A percentile compares a stretch with the other conserved stretches of the same genome.
Evolutionary conservation across 495 filamentous ascomycete genomes (phyloP).

Genomic region (Pyronema omphalodes): DNA sequence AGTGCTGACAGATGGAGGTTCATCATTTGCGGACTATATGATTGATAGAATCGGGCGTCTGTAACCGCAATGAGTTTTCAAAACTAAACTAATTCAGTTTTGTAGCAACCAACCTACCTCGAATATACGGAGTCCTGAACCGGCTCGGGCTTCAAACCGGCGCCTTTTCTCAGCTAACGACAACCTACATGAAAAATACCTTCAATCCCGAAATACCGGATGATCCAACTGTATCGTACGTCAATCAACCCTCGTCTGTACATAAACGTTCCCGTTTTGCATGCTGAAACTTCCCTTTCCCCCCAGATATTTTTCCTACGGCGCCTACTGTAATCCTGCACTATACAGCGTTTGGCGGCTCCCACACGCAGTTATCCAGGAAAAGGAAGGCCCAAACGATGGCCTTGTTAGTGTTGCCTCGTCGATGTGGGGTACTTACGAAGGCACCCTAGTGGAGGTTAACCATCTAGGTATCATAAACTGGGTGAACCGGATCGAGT

Average conservation of each 20-base stretch:
- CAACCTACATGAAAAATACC: constrained; percentile 54
- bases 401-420: constrained; percentile 80
- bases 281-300: neutral
- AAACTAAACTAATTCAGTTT: neutral
- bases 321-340: constrained; percentile 49
- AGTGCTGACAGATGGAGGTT: constrained; percentile 29
- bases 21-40: constrained; percentile 69
- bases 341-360: constrained; percentile 56
- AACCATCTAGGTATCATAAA: constrained; percentile 91
- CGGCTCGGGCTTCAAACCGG: constrained; percentile 53
- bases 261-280: neutral
- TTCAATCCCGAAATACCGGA: constrained; percentile 76
- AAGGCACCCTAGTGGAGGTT: constrained; percentile 72
- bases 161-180: constrained; percentile 73
- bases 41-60: constrained; percentile 49
- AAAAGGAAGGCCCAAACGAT: constrained; percentile 69
- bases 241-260: neutral
- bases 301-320: constrained; percentile 71
- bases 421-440: constrained; percentile 77
- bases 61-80: constrained; percentile 5
- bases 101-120: constrained; percentile 35
- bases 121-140: constrained; percentile 50
- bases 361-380: constrained; percentile 50
- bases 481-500: constrained; percentile 75
- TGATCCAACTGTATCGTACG: constrained; percentile 43